phyloP scores from a whole-genome alignment of 257 asterid species.

The Solanum bulbocastanum region DNA sequence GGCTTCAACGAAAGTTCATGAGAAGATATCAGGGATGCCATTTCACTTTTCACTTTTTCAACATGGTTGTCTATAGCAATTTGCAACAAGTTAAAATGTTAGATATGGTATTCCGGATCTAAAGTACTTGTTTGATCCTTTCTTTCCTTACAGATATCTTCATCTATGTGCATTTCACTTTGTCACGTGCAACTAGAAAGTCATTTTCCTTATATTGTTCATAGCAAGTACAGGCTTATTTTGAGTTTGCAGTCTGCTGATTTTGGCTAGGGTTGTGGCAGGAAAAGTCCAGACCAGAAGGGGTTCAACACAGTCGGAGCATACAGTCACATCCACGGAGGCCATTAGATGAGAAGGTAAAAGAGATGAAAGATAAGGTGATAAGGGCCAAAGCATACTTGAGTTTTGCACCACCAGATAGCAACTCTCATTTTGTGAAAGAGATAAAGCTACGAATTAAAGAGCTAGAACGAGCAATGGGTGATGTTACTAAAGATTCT shows the following conservation, averaged over 20 bases:
- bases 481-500: slow-evolving; percentile 53
- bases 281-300: slow-evolving; percentile 32
- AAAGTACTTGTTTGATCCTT: background rate
- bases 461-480: slow-evolving; percentile 69
- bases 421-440: slow-evolving; percentile 72
- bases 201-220: background rate
- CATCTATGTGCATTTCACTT: background rate
- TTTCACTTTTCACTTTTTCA: background rate
- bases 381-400: slow-evolving; percentile 72
- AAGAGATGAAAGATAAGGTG: slow-evolving; percentile 82
- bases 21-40: background rate
- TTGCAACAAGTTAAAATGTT: background rate
- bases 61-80: background rate
- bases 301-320: slow-evolving; percentile 21
- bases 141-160: background rate
- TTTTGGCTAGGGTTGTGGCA: slow-evolving; percentile 19
- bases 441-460: slow-evolving; percentile 81
- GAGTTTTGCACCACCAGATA: slow-evolving; percentile 46
- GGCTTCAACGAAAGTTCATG: background rate
- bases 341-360: slow-evolving; percentile 47
- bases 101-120: background rate
- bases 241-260: background rate
- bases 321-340: slow-evolving; percentile 18
- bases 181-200: background rate
- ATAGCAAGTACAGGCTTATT: background rate